Percentiles rank a stretch among this genome's conserved stretches.
phyloP scores from a whole-genome alignment of 208 protist genomes.

The Porcisia deanei region DNA sequence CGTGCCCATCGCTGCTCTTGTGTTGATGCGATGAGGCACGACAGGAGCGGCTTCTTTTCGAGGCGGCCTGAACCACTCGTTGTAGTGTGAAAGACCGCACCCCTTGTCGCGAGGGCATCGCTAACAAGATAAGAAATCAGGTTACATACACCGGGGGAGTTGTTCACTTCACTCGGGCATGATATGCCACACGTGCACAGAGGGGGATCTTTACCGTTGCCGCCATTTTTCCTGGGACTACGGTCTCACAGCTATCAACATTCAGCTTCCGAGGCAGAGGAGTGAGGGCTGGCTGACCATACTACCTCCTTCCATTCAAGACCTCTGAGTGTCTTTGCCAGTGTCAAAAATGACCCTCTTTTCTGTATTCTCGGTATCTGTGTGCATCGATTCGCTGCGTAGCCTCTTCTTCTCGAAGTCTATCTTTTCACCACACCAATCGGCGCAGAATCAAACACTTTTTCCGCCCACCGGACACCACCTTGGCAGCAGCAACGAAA shows the following conservation, averaged over 20 bases:
- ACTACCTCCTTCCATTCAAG: neutral
- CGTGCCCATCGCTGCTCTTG: neutral
- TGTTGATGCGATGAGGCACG: slow-evolving; percentile 7
- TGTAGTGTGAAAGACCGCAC: neutral
- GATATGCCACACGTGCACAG: neutral
- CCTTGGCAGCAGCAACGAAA: too few relatives aligned
- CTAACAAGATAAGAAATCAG: neutral
- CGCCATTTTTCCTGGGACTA: neutral
- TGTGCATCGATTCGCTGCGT: neutral
- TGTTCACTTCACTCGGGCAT: too few relatives aligned
- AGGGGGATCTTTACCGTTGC: neutral
- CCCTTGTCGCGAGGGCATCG: neutral
- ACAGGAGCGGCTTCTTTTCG: neutral
- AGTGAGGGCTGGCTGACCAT: neutral
- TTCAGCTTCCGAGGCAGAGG: neutral
- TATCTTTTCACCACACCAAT: neutral
- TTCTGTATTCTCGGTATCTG: neutral
- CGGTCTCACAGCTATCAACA: neutral
- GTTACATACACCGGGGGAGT: neutral
- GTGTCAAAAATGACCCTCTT: neutral
- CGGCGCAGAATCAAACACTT: neutral
- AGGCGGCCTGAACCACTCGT: neutral
- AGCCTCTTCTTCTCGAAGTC: neutral
- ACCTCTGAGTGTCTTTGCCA: neutral
- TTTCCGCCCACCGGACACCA: neutral